phyloP scores from a whole-genome alignment of 805 yeast genomes.

The Wickerhamomyces kurtzmanii region DNA sequence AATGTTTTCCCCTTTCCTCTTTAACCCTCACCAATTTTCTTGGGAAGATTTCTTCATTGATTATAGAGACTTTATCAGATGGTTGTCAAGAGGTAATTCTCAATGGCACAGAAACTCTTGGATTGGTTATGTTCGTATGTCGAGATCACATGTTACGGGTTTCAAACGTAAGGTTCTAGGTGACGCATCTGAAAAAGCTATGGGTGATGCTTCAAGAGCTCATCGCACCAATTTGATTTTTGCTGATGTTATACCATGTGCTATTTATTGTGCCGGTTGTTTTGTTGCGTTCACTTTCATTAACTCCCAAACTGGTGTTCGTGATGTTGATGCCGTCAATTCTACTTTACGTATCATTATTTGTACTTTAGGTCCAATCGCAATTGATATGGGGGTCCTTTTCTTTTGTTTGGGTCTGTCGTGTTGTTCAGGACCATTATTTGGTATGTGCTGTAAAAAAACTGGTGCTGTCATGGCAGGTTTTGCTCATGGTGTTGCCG shows the following conservation, averaged over 20 bases:
- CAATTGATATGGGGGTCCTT: conserved; percentile 77
- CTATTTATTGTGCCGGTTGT: conserved; percentile 68
- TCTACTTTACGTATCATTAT: conserved; percentile 63
- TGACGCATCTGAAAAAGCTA: conserved; percentile 71
- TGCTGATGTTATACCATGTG: conserved; percentile 65
- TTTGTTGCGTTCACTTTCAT: conserved; percentile 73
- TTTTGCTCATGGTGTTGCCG: conserved; percentile 92
- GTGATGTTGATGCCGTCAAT: conserved; percentile 43
- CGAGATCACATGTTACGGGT: conserved; percentile 82
- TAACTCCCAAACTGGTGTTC: conserved; percentile 82
- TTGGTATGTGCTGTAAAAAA: conserved; percentile 92
- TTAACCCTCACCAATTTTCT: conserved; percentile 97
- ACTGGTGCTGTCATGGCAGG: conserved; percentile 95
- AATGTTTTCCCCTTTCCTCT: conserved; percentile 85
- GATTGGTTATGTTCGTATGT: conserved; percentile 76
- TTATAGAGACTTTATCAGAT: conserved; percentile 86
- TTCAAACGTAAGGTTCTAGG: conserved; percentile 67
- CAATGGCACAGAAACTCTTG: conserved; percentile 85
- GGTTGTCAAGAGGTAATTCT: conserved; percentile 87
- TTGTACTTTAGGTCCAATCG: conserved; percentile 88
- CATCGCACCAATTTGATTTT: conserved; percentile 64
- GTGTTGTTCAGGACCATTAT: conserved; percentile 95
- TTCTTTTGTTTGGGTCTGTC: conserved; percentile 71
- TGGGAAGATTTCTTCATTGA: conserved; percentile 95
- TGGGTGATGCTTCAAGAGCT: conserved; percentile 79